Conservation (phyloP, 139 green algal genomes). For the Tetraselmis striata region DNA sequence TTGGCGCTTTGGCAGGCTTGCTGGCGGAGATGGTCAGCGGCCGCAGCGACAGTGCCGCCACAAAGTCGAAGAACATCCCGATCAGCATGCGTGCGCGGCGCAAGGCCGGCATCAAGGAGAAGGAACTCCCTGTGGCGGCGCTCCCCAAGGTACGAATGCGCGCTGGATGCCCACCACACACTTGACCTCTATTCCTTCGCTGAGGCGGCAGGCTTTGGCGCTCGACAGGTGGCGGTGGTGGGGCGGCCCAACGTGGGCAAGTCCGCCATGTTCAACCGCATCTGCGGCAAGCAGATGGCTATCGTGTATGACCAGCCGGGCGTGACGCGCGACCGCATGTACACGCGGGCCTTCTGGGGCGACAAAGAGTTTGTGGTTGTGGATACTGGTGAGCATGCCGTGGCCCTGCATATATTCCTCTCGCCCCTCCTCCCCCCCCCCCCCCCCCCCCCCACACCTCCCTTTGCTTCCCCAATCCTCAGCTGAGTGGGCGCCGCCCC, state of each 20-base stretch:
- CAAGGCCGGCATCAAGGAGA: background rate
- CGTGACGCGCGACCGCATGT: conserved; percentile 87
- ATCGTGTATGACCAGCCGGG: conserved; percentile 95
- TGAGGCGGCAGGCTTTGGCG: no score
- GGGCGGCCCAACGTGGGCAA: conserved; percentile 95
- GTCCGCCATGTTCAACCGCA: conserved; percentile 92
- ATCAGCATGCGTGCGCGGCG: background rate
- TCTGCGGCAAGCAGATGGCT: conserved; percentile 67
- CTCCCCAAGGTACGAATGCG: background rate
- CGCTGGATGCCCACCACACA: no score
- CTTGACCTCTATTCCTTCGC: no score
- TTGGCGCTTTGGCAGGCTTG: background rate
- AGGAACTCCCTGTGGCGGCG: background rate
- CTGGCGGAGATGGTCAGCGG: background rate
- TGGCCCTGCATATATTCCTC: conserved; percentile 2
- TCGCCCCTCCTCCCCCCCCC: background rate
- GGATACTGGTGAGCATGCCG: conserved; percentile 71
- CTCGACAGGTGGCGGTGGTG: background rate
- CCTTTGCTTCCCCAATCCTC: background rate
- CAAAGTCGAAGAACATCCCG: background rate
- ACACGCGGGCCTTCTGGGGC: conserved; percentile 83
- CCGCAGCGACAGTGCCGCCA: background rate
- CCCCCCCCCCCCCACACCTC: no score
- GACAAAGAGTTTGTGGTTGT: conserved; percentile 86
- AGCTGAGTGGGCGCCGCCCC: no score